A percentile compares a stretch with the other conserved stretches of the same genome.
phyloP scores from a whole-genome alignment of 73 alveolate genomes.

The Chromera velia region DNA sequence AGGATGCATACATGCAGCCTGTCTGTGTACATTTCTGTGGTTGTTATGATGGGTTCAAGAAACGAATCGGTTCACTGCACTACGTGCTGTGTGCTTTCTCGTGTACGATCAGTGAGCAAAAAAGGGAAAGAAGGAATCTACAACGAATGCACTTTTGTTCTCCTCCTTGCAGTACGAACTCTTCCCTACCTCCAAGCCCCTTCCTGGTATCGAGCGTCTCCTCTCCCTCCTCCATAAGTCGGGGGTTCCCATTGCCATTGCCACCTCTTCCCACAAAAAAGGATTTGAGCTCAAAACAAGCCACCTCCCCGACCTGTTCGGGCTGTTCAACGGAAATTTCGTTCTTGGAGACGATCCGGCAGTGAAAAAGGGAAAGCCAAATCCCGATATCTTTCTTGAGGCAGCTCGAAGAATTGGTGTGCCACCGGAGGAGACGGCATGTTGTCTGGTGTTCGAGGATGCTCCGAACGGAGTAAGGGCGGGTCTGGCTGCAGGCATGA shows the following conservation, averaged over 20 bases:
- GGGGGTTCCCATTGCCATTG: slow-evolving; percentile 45
- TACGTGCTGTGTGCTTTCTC: too few relatives aligned
- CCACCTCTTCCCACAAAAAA: slow-evolving; percentile 23
- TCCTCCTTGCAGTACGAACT: slow-evolving; percentile 16
- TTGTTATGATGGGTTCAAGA: too few relatives aligned
- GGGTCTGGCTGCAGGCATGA: slow-evolving; percentile 46
- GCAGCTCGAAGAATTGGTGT: slow-evolving; percentile 17
- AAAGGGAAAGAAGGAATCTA: too few relatives aligned
- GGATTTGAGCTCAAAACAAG: slow-evolving; percentile 31
- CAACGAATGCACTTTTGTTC: neutral
- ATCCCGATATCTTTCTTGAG: slow-evolving; percentile 20
- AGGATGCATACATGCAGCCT: too few relatives aligned
- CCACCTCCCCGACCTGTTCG: slow-evolving; percentile 6
- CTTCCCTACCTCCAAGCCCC: slow-evolving; percentile 21
- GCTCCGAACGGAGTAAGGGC: slow-evolving; percentile 45
- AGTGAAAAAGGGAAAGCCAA: slow-evolving; percentile 29
- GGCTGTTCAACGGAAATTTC: too few relatives aligned
- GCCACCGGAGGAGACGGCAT: slow-evolving; percentile 5
- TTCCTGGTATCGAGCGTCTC: slow-evolving; percentile 30
- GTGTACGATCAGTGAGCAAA: too few relatives aligned
- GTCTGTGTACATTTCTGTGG: too few relatives aligned
- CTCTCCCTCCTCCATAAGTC: slow-evolving; percentile 31
- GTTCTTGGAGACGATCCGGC: too few relatives aligned
- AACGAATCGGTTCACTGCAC: too few relatives aligned
- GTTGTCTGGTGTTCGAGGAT: slow-evolving; percentile 41